Percentiles rank a stretch among this genome's conserved stretches.
phyloP scores from a whole-genome alignment of 164 flowering plant genomes.

The Vitis rotundifolia region DNA sequence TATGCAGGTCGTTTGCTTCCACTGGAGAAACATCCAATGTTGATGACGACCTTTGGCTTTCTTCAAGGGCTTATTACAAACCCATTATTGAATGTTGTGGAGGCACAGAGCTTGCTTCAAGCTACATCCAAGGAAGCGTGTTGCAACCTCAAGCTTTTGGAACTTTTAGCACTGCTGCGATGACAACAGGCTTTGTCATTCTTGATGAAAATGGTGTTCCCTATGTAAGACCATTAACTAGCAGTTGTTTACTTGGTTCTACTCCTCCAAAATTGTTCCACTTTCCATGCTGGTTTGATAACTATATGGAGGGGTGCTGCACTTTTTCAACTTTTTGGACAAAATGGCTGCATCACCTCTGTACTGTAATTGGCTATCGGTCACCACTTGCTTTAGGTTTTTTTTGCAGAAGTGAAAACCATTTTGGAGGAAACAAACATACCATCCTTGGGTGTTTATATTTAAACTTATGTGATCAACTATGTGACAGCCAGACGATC shows the following conservation, averaged over 20 bases:
- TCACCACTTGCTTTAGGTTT: no score
- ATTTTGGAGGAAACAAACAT: no score
- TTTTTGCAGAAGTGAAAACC: no score
- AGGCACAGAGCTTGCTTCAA: conserved; percentile 86
- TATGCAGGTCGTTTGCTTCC: conserved; percentile 66
- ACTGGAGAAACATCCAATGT: conserved; percentile 89
- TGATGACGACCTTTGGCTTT: conserved; percentile 97
- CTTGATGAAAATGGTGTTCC: conserved; percentile 78
- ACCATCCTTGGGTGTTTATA: no score
- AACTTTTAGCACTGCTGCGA: conserved; percentile 75
- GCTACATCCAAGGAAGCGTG: conserved; percentile 63
- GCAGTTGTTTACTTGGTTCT: neutral
- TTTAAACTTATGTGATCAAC: no score
- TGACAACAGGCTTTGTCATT: conserved; percentile 80
- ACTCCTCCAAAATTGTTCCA: no score
- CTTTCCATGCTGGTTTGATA: no score
- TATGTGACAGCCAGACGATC: conserved; percentile 72
- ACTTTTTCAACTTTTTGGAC: no score
- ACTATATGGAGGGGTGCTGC: no score
- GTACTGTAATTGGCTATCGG: no score
- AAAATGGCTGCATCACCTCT: no score
- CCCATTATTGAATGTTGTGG: conserved; percentile 93
- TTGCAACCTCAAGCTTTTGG: conserved; percentile 95
- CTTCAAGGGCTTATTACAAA: conserved; percentile 74
- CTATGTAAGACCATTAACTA: conserved; percentile 55